Conservation (phyloP, 2,329 filamentous ascomycete species). For the Sclerotinia minor region DNA sequence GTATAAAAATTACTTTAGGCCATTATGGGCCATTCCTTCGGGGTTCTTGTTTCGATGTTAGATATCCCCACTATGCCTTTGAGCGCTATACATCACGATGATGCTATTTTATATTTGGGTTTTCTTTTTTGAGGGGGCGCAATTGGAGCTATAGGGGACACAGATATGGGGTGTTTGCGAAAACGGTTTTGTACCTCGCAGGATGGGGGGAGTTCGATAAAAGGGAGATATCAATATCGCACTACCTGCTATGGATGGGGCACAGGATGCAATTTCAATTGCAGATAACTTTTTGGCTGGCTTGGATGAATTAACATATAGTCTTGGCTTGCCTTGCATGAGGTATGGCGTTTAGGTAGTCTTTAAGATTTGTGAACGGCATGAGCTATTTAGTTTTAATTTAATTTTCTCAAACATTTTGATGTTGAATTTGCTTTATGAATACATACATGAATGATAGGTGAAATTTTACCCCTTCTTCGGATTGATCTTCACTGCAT, state of each 20-base stretch:
- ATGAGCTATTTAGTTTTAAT: neutral
- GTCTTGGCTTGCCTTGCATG: constrained; percentile 11
- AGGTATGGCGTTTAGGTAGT: constrained; percentile 15
- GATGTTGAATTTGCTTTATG: neutral
- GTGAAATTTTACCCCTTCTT: neutral
- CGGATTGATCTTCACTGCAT: neutral
- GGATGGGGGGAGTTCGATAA: constrained; percentile 23
- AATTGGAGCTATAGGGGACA: constrained; percentile 3
- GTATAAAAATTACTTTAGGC: constrained; percentile 23
- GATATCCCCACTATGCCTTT: constrained; percentile 24
- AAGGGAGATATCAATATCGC: constrained; percentile 16
- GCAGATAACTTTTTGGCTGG: constrained; percentile 13
- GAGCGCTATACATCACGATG: constrained; percentile 22
- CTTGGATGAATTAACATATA: constrained; percentile 11
- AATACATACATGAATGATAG: neutral
- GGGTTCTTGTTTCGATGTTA: constrained; percentile 24
- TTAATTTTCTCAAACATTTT: neutral
- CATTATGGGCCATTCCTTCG: constrained; percentile 8
- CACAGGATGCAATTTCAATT: constrained; percentile 1
- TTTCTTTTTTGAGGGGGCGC: constrained; percentile 15
- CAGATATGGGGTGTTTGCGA: constrained; percentile 21
- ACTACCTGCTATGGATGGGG: constrained; percentile 12
- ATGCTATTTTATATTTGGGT: constrained; percentile 15
- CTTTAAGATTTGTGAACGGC: neutral
- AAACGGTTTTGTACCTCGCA: constrained; percentile 14